Percentiles rank a stretch among this genome's conserved stretches.
phyloP scores from a whole-genome alignment of 164 flowering plant genomes.

The Houttuynia cordata region DNA sequence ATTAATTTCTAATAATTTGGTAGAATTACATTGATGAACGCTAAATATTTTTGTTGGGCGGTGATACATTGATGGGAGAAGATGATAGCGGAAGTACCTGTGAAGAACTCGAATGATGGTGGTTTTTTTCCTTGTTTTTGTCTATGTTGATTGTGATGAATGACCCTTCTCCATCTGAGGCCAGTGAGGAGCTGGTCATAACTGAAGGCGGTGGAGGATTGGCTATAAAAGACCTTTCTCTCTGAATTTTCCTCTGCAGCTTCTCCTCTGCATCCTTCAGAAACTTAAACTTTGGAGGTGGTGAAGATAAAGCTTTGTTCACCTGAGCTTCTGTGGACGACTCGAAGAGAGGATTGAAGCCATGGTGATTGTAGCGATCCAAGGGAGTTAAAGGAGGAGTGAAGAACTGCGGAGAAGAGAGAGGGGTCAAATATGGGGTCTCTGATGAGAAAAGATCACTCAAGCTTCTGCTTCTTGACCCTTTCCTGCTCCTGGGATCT shows the following conservation, averaged over 20 bases:
- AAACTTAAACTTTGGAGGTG: constrained; percentile 89
- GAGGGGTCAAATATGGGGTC: constrained; percentile 72
- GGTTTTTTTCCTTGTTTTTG: constrained; percentile 26
- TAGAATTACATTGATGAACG: constrained; percentile 9
- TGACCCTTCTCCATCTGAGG: constrained; percentile 27
- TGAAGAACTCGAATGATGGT: constrained; percentile 30
- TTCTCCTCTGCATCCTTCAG: constrained; percentile 89
- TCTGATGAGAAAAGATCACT: constrained; percentile 51
- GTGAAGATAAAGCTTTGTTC: constrained; percentile 43
- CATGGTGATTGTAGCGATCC: constrained; percentile 13
- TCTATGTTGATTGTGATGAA: constrained; percentile 28
- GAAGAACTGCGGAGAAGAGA: constrained; percentile 60
- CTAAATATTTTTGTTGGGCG: constrained; percentile 17
- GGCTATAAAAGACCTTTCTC: constrained; percentile 20
- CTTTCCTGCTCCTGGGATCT: constrained; percentile 26
- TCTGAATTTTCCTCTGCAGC: constrained; percentile 26
- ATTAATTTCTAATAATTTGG: constrained; percentile 1
- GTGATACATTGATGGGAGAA: constrained; percentile 40
- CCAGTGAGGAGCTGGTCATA: constrained; percentile 5
- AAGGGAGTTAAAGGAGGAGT: constrained; percentile 65
- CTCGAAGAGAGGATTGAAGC: constrained; percentile 45
- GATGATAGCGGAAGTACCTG: constrained; percentile 68
- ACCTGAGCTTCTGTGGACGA: constrained; percentile 40
- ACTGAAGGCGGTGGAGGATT: constrained; percentile 3
- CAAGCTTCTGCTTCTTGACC: constrained; percentile 46